A percentile compares a stretch with the other conserved stretches of the same genome.
phyloP scores from a whole-genome alignment of 148 eudicot genomes.

The Suaeda aralocaspica region DNA sequence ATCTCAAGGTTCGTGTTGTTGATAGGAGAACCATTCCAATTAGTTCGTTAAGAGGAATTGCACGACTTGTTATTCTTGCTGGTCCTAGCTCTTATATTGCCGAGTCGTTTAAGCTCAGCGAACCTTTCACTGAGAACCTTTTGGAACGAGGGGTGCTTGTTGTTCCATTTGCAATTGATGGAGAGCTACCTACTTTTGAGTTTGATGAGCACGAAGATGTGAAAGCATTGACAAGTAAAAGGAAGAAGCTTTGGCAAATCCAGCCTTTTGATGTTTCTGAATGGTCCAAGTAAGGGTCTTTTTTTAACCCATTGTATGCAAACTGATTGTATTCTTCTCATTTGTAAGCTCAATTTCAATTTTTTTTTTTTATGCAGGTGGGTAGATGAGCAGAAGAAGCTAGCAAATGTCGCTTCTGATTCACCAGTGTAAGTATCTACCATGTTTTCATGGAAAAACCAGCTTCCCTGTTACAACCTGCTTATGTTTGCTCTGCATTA shows the following conservation, averaged over 20 bases:
- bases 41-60: conserved; percentile 73
- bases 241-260: conserved; percentile 84
- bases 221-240: conserved; percentile 37
- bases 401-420: conserved; percentile 76
- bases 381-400: conserved; percentile 84
- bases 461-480: neutral
- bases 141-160: conserved; percentile 86
- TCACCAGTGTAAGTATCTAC: conserved; percentile 81
- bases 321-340: neutral
- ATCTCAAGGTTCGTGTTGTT: conserved; percentile 73
- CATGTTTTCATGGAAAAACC: conserved; percentile 1
- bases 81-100: conserved; percentile 72
- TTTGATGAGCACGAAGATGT: conserved; percentile 60
- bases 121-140: conserved; percentile 63
- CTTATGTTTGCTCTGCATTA: neutral
- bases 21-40: conserved; percentile 60
- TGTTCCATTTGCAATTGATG: conserved; percentile 72
- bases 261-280: conserved; percentile 53
- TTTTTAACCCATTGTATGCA: neutral
- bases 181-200: conserved; percentile 53
- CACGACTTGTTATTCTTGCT: conserved; percentile 75
- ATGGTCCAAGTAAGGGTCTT: conserved; percentile 66
- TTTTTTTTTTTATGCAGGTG: conserved; percentile 45
- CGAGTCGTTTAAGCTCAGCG: conserved; percentile 61
- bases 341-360: neutral